Percentiles rank a stretch among this genome's conserved stretches.
Evolutionary conservation across 2,329 filamentous ascomycete genomes (phyloP).

Genomic region (Stagonosporopsis chrysanthemi): DNA sequence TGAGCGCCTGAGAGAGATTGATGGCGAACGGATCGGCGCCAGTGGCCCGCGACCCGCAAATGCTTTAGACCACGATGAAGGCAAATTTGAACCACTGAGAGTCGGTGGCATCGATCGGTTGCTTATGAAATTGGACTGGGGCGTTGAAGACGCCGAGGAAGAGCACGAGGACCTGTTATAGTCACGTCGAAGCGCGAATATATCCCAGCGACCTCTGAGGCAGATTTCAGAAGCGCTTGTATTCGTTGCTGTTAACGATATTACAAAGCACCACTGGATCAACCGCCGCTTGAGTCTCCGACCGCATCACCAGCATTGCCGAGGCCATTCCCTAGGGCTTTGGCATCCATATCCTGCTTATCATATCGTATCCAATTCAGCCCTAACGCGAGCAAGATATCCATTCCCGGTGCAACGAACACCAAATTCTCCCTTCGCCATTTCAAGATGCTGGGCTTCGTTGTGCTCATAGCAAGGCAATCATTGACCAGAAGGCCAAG

Average conservation of each 20-base stretch:
- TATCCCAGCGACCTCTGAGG: not conserved
- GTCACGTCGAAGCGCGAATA: not conserved
- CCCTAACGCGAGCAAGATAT: constrained; percentile 29
- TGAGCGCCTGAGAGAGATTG: constrained; percentile 65
- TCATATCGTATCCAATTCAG: constrained; percentile 25
- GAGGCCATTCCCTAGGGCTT: not conserved
- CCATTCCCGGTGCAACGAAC: constrained; percentile 31
- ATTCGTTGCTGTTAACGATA: not conserved
- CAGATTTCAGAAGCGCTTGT: not conserved
- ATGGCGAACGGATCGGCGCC: constrained; percentile 57
- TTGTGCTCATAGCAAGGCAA: constrained; percentile 20
- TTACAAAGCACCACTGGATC: not conserved
- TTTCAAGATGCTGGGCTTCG: not conserved
- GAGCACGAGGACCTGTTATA: constrained; percentile 32
- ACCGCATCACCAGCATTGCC: not conserved
- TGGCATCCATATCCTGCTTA: constrained; percentile 26
- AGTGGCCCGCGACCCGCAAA: constrained; percentile 24
- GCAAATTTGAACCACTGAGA: constrained; percentile 72
- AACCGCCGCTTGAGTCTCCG: not conserved
- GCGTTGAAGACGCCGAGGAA: constrained; percentile 39
- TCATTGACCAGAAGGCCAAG: constrained; percentile 28
- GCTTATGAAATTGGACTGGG: constrained; percentile 86
- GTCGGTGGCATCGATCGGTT: constrained; percentile 83
- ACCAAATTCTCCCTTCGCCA: constrained; percentile 11
- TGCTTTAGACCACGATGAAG: constrained; percentile 44